phyloP scores from a whole-genome alignment of 2,329 filamentous ascomycete genomes.

The Hymenoscyphus repandus region DNA sequence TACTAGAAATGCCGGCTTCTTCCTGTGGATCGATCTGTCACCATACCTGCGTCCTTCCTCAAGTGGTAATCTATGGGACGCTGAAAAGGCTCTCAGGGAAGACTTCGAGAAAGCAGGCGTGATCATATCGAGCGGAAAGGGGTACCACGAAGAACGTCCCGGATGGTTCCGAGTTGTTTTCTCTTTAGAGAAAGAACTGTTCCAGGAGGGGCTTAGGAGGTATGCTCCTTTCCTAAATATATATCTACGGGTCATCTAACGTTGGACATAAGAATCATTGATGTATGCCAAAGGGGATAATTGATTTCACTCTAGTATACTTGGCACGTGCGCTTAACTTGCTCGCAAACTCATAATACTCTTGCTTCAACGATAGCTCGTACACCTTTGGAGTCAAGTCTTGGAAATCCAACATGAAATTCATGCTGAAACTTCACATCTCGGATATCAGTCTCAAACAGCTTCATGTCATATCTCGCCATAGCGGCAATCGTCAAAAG shows the following conservation, averaged over 20 bases:
- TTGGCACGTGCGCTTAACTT: too few species aligned
- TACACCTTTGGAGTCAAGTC: background rate
- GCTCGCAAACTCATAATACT: too few species aligned
- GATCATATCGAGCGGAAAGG: slow-evolving; percentile 44
- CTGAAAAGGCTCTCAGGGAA: slow-evolving; percentile 19
- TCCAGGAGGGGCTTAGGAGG: slow-evolving; percentile 12
- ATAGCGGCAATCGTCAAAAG: background rate
- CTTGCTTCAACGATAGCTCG: background rate
- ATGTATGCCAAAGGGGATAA: too few species aligned
- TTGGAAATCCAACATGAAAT: slow-evolving; percentile 3
- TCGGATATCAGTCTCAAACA: background rate
- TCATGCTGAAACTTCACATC: slow-evolving; percentile 6
- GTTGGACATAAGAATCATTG: too few species aligned
- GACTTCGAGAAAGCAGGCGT: slow-evolving; percentile 41
- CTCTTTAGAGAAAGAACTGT: slow-evolving; percentile 3
- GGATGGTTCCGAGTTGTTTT: slow-evolving; percentile 53
- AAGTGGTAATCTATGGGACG: slow-evolving; percentile 7
- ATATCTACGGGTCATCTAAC: too few species aligned
- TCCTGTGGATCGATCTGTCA: slow-evolving; percentile 49
- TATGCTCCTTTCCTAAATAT: background rate
- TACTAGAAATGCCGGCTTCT: slow-evolving; percentile 50
- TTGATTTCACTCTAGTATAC: too few species aligned
- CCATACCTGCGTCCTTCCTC: slow-evolving; percentile 33
- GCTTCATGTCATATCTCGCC: slow-evolving; percentile 1
- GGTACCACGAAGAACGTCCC: slow-evolving; percentile 37